Percentiles rank a stretch among this genome's conserved stretches.
Evolutionary conservation across 768 basidiomycete genomes (phyloP).

Genomic region (Lanmaoa rubissima): DNA sequence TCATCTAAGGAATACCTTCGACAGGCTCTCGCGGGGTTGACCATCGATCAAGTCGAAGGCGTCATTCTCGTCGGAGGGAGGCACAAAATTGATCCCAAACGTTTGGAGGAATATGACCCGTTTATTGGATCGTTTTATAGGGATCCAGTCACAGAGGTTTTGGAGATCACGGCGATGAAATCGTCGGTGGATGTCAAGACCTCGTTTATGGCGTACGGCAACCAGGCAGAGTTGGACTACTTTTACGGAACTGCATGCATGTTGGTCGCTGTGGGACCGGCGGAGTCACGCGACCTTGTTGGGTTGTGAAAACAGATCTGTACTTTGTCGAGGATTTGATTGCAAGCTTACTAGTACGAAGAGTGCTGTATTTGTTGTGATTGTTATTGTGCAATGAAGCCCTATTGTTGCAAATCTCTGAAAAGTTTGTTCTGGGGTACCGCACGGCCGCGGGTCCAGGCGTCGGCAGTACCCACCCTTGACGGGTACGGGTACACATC

Average conservation of each 20-base stretch:
- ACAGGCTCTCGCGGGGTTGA: not conserved
- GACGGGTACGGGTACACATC: no score
- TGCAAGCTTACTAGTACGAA: not conserved
- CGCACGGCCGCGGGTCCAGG: no score
- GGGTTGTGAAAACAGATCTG: not conserved
- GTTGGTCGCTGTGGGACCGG: slow-evolving; percentile 8
- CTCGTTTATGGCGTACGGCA: not conserved
- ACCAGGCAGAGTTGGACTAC: not conserved
- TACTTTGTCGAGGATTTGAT: not conserved
- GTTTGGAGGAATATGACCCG: no score
- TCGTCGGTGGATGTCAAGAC: not conserved
- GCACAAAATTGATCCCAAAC: no score
- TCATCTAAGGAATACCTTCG: accelerated
- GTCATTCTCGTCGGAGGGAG: not conserved
- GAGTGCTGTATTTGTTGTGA: not conserved
- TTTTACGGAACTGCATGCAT: slow-evolving; percentile 19
- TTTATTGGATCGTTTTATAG: not conserved
- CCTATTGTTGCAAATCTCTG: no score
- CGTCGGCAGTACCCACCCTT: no score
- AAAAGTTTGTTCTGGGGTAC: no score
- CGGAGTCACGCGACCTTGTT: not conserved
- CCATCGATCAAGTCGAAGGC: slow-evolving; percentile 4
- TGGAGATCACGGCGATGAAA: slow-evolving; percentile 9
- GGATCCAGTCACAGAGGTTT: slow-evolving; percentile 3
- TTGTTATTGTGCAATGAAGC: not conserved